phyloP scores from a whole-genome alignment of 345 rosid species.

The Citrus hindsii region DNA sequence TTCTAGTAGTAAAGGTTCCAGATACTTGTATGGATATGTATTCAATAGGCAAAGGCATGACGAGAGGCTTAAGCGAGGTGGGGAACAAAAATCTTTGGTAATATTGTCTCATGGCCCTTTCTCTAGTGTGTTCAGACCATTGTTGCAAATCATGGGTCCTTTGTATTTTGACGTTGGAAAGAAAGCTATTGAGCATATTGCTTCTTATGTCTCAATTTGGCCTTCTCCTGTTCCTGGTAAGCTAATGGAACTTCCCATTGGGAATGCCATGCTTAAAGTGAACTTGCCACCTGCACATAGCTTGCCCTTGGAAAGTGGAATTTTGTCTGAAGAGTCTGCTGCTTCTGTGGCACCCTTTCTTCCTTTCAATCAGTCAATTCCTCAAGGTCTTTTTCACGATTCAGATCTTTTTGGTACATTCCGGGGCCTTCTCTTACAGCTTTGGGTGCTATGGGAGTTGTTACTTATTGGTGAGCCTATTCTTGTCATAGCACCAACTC shows the following conservation, averaged over 20 bases:
- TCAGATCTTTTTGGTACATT: slow-evolving; percentile 86
- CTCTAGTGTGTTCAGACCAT: slow-evolving; percentile 81
- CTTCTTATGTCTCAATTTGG: slow-evolving; percentile 87
- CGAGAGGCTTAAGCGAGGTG: slow-evolving; percentile 92
- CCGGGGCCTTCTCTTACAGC: slow-evolving; percentile 77
- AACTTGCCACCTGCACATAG: slow-evolving; percentile 89
- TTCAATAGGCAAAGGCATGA: slow-evolving; percentile 96
- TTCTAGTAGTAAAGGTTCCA: slow-evolving; percentile 14
- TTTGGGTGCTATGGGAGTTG: slow-evolving; percentile 94
- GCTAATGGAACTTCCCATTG: slow-evolving; percentile 92
- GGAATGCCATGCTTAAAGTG: slow-evolving; percentile 84
- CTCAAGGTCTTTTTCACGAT: slow-evolving; percentile 96
- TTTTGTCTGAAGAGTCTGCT: slow-evolving; percentile 61
- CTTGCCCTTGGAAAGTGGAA: slow-evolving; percentile 68
- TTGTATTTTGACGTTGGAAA: slow-evolving; percentile 80
- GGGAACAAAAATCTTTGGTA: slow-evolving; percentile 94
- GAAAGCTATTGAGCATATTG: slow-evolving; percentile 81
- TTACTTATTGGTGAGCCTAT: slow-evolving; percentile 90
- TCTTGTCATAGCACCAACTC: slow-evolving; percentile 91
- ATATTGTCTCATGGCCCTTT: slow-evolving; percentile 79
- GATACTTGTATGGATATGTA: slow-evolving; percentile 81
- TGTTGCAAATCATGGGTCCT: slow-evolving; percentile 96
- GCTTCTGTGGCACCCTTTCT: slow-evolving; percentile 91
- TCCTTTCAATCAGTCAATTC: slow-evolving; percentile 86
- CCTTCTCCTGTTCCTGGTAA: slow-evolving; percentile 86